A percentile compares a stretch with the other conserved stretches of the same genome.
These are phyloP conservation scores for Cryptomeria japonica DNA, from an alignment of 75 land plant species.

Conservation along the genomic window DNA sequence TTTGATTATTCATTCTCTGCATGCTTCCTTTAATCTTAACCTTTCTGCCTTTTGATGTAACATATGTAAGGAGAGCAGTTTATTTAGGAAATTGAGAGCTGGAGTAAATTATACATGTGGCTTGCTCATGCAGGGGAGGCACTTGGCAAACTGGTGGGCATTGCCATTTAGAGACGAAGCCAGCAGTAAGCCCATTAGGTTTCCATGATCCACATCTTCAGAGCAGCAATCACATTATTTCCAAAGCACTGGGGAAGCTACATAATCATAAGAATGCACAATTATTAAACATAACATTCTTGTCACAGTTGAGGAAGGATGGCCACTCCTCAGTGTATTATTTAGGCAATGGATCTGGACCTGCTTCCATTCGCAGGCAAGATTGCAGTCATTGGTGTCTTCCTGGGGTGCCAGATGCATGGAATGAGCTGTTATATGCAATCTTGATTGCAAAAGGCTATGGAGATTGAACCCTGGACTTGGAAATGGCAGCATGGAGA, in stretches of 20 bases:
- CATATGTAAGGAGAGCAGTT: background rate
- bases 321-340: constrained; percentile 73
- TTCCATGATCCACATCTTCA: constrained; percentile 22
- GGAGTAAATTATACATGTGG: background rate
- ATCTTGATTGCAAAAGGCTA: constrained; percentile 16
- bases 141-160: constrained; percentile 77
- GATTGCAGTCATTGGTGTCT: constrained; percentile 95
- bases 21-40: background rate
- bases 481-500: background rate
- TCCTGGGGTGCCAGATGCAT: constrained; percentile 88
- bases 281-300: constrained; percentile 56
- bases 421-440: constrained; percentile 81
- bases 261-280: constrained; percentile 18
- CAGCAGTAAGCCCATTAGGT: constrained; percentile 20
- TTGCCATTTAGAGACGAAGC: constrained; percentile 63
- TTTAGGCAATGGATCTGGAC: constrained; percentile 26
- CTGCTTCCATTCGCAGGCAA: constrained; percentile 46
- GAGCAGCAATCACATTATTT: constrained; percentile 4
- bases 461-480: background rate
- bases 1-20: constrained; percentile 16
- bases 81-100: background rate
- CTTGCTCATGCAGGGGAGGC: constrained; percentile 51
- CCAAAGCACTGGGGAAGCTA: constrained; percentile 4
- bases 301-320: constrained; percentile 66
- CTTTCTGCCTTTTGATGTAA: background rate